Evolutionary conservation across 2,329 filamentous ascomycete genomes (phyloP).

Genomic region (Nakataea oryzae): DNA sequence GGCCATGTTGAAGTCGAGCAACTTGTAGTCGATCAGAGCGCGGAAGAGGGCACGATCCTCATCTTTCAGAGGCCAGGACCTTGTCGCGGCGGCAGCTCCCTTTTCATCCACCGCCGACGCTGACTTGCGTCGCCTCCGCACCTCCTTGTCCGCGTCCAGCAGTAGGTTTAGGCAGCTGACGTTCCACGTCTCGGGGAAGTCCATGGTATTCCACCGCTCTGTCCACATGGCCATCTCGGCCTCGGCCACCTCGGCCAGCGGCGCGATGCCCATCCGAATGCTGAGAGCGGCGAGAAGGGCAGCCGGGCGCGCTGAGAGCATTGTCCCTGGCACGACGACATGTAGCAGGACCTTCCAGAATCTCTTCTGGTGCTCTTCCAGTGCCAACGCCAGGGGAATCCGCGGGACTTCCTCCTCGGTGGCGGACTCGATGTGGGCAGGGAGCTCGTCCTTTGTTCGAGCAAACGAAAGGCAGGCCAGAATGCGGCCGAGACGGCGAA

Average conservation of each 20-base stretch:
- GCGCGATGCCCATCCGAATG: constrained; percentile 34
- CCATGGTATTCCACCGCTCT: constrained; percentile 33
- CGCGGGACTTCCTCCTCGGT: constrained; percentile 22
- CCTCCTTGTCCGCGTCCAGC: constrained; percentile 31
- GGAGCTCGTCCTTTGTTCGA: constrained; percentile 25
- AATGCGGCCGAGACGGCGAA: constrained; percentile 34
- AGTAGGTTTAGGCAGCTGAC: constrained; percentile 31
- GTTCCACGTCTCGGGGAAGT: constrained; percentile 39
- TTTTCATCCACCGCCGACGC: background rate
- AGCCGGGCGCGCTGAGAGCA: constrained; percentile 30
- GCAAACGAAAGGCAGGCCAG: constrained; percentile 35
- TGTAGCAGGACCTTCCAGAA: constrained; percentile 41
- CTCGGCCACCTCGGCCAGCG: constrained; percentile 27
- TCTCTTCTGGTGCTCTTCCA: constrained; percentile 19
- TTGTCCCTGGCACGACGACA: constrained; percentile 34
- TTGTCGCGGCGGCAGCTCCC: background rate
- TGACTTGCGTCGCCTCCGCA: background rate
- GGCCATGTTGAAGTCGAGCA: constrained; percentile 32
- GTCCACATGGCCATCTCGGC: constrained; percentile 28
- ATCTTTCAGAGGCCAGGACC: constrained; percentile 18
- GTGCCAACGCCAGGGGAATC: constrained; percentile 32
- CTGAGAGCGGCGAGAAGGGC: constrained; percentile 35
- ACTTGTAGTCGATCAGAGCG: constrained; percentile 32
- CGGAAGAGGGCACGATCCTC: constrained; percentile 30
- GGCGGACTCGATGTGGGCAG: constrained; percentile 26